Evolutionary conservation across 805 yeast genomes (phyloP).

Genomic region (Kregervanrija pseudodelftensis): DNA sequence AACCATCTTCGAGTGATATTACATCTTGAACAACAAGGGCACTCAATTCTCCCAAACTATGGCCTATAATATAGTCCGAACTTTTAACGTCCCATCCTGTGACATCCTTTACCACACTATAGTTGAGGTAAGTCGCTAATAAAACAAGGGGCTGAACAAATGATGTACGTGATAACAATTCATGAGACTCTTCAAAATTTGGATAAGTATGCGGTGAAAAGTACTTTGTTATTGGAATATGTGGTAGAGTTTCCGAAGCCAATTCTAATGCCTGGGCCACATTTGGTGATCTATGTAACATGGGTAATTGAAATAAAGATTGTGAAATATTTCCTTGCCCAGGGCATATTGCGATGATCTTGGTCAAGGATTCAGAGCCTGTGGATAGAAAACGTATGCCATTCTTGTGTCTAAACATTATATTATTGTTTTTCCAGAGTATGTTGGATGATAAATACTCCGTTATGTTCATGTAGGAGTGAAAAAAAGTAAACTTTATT

Average conservation of each 20-base stretch:
- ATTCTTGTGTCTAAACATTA: no score
- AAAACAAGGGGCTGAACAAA: constrained; percentile 12
- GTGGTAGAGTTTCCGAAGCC: constrained; percentile 18
- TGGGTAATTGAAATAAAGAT: constrained; percentile 5
- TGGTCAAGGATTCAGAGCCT: no score
- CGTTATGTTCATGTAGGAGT: no score
- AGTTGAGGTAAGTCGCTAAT: constrained; percentile 18
- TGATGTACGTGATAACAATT: constrained; percentile 4
- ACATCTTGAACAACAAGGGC: constrained; percentile 23
- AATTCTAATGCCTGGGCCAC: constrained; percentile 4
- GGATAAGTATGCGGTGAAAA: constrained; percentile 8
- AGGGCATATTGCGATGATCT: constrained; percentile 19
- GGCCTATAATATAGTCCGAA: constrained; percentile 26
- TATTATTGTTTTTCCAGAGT: no score
- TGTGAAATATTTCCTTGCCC: constrained; percentile 25
- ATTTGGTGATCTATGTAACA: not conserved
- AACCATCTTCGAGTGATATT: constrained; percentile 19
- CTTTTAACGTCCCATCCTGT: constrained; percentile 13
- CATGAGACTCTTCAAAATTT: not conserved
- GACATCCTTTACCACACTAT: constrained; percentile 11
- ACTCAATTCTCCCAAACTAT: constrained; percentile 31
- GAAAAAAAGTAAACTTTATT: no score
- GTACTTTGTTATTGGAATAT: constrained; percentile 13
- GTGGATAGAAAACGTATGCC: no score
- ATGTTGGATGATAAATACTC: no score